phyloP scores from a whole-genome alignment of 2,329 filamentous ascomycete species.

The Pseudocercospora eumusae region DNA sequence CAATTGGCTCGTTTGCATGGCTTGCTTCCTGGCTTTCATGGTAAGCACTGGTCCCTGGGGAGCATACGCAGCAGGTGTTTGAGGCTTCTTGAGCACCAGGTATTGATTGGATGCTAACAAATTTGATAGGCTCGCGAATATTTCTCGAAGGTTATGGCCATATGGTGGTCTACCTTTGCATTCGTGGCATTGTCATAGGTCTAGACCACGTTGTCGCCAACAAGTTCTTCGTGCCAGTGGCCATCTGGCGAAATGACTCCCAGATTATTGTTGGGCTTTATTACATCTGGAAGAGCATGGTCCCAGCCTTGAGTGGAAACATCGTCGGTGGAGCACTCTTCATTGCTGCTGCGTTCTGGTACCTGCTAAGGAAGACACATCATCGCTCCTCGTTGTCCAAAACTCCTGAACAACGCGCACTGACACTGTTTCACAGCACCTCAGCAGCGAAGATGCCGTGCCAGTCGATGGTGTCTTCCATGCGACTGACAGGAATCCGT shows the following conservation, averaged over 20 bases:
- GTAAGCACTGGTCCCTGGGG: neutral
- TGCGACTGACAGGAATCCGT: conserved; percentile 15
- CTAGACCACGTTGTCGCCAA: conserved; percentile 61
- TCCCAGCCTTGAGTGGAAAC: conserved; percentile 57
- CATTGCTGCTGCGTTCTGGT: conserved; percentile 55
- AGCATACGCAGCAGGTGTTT: neutral
- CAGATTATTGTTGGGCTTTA: conserved; percentile 54
- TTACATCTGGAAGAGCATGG: conserved; percentile 61
- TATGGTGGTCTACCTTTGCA: conserved; percentile 47
- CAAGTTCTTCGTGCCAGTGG: conserved; percentile 52
- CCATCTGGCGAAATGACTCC: conserved; percentile 51
- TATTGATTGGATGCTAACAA: neutral
- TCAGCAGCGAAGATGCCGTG: conserved; percentile 19
- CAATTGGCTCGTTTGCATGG: conserved; percentile 61
- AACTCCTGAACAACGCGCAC: neutral
- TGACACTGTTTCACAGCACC: conserved; percentile 17
- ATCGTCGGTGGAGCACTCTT: conserved; percentile 57
- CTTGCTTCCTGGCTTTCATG: conserved; percentile 52
- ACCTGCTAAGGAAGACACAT: conserved; percentile 37
- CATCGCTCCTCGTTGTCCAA: neutral
- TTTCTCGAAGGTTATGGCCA: conserved; percentile 55
- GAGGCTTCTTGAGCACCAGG: neutral
- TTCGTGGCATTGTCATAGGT: conserved; percentile 26
- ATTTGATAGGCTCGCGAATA: conserved; percentile 49
- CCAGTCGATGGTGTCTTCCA: conserved; percentile 24